phyloP scores from a whole-genome alignment of 495 filamentous ascomycete species.

The Trichoderma orchidacearum region DNA sequence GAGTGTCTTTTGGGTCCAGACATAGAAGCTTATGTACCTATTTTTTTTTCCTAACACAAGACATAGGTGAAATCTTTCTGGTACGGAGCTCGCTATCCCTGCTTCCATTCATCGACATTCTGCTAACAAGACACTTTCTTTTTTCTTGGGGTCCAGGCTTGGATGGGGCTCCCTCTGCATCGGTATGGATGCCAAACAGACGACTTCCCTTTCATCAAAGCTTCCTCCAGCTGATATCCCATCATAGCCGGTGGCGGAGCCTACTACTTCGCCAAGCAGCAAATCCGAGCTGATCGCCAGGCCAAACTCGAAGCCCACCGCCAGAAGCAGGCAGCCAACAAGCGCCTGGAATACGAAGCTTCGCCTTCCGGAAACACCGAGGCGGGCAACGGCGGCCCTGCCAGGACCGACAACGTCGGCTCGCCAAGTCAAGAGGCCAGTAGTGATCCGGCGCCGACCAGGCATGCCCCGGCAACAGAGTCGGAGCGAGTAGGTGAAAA shows the following conservation, averaged over 20 bases:
- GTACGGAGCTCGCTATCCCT: slow-evolving; percentile 18
- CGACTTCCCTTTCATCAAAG: background rate
- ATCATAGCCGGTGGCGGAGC: slow-evolving; percentile 62
- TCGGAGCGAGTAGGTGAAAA: slow-evolving; percentile 57
- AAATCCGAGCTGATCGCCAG: slow-evolving; percentile 78
- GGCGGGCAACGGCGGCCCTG: slow-evolving; percentile 20
- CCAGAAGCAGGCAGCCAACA: slow-evolving; percentile 46
- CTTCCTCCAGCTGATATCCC: background rate
- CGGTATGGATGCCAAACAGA: slow-evolving; percentile 34
- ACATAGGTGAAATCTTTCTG: slow-evolving; percentile 48
- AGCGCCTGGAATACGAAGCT: slow-evolving; percentile 42
- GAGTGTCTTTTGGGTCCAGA: slow-evolving; percentile 3
- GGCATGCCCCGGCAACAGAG: slow-evolving; percentile 67
- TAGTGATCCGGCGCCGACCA: slow-evolving; percentile 73
- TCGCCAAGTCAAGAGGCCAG: slow-evolving; percentile 72
- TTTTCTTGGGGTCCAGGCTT: slow-evolving; percentile 32
- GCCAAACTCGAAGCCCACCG: slow-evolving; percentile 54
- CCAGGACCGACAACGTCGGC: slow-evolving; percentile 43
- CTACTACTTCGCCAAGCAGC: slow-evolving; percentile 92
- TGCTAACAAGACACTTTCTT: background rate
- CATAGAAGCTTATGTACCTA: background rate
- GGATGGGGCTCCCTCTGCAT: slow-evolving; percentile 80
- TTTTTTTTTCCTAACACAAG: background rate
- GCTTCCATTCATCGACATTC: background rate
- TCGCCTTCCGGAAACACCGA: slow-evolving; percentile 12